phyloP scores from a whole-genome alignment of 1,284 basidiomycete genomes.

The Tilletia indica region DNA sequence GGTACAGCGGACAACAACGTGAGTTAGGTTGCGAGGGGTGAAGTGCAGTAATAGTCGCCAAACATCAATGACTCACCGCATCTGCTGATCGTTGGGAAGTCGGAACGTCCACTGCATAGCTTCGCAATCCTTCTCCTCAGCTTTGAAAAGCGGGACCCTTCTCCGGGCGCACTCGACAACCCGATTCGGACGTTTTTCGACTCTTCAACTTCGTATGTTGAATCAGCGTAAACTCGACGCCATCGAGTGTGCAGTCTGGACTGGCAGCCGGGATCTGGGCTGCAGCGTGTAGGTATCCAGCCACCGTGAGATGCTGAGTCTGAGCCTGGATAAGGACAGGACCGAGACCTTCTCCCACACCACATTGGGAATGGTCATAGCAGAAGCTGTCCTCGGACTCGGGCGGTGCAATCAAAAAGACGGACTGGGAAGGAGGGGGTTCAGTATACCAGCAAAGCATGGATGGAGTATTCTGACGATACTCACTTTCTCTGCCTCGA shows the following conservation, averaged over 20 bases:
- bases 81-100: constrained; percentile 3
- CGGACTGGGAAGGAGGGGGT: neutral
- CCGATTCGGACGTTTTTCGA: constrained; percentile 30
- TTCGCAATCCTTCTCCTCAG: constrained; percentile 24
- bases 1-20: neutral
- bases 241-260: constrained; percentile 29
- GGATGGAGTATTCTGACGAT: too few species aligned
- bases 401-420: constrained; percentile 33
- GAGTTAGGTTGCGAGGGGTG: neutral
- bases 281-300: constrained; percentile 32
- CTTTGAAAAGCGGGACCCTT: constrained; percentile 31
- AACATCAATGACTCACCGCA: constrained; percentile 28
- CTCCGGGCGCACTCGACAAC: constrained; percentile 27
- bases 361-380: constrained; percentile 35
- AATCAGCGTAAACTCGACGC: constrained; percentile 30
- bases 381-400: constrained; percentile 28
- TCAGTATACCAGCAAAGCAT: too few species aligned
- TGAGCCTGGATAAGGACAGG: constrained; percentile 33
- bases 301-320: constrained; percentile 37
- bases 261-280: constrained; percentile 31
- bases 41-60: neutral
- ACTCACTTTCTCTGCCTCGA: constrained; percentile 28
- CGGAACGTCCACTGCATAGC: constrained; percentile 24
- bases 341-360: constrained; percentile 29
- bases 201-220: constrained; percentile 38